Evolutionary conservation across 257 asterid genomes (phyloP), one percentile per base, ranked within the genome.

Genomic region (Lycium ferocissimum): DNA sequence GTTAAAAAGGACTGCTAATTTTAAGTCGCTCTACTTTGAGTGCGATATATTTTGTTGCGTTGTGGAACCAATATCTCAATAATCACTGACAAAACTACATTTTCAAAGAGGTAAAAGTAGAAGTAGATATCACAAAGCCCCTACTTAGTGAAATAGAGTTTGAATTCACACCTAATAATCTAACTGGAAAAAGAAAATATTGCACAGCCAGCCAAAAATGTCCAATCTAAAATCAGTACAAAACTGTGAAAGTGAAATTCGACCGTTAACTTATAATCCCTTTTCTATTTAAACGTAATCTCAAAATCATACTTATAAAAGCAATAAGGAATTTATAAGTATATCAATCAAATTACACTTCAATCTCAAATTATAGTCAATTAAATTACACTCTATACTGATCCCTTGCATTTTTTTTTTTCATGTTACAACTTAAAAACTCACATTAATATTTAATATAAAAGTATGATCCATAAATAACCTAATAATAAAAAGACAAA

Each of bases 401-500:
- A 62, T 62, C 70, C 3, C 40, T 62, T 62, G 38, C 62, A 56
- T 56, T 49, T n/a, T 2, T 14, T n/a, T n/a, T 56, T 62, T 22
- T 9, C 35, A 22, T 40, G 8, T 22, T 63, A 26, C 2, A 56
- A 56, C 17, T 18, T 56, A 40, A 5, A 40, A 40, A 40, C 45
- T 63, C 38, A 63, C 40, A 22, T 63, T 10, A 35, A 33, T n/a
- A n/a, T n/a, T n/a, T n/a, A n/a, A n/a, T 63, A 11, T 8, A 22
- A 62, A 3, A 9, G 15, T 62, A 9, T 20, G 69, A 20, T 62
- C 22, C 22, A 4, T 40, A 40, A 40, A 40, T 40, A 40, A 2
- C 45, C 45, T 40, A 6, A 73, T 71, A 43, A 45, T 73, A 73
- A 20, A 47, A 73, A n/a, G 59, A 33, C 58, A 73, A 72, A 72